Conservation (phyloP, 768 basidiomycete genomes). For the Lyophyllum decastes region DNA sequence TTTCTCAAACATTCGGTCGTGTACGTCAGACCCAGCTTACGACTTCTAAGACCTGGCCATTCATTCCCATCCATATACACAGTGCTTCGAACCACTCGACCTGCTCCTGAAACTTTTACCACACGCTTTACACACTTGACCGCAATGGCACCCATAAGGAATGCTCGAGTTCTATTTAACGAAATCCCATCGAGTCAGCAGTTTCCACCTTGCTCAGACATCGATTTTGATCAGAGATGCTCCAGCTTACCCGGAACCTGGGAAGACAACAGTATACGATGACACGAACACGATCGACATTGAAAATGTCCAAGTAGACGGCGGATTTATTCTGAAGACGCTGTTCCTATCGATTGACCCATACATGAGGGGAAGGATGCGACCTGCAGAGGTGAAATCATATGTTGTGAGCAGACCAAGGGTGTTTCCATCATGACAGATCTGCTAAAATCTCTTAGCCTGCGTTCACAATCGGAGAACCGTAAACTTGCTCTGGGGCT, state of each 20-base stretch:
- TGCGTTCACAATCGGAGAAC: slow-evolving; percentile 33
- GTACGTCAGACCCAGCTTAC: too few species aligned
- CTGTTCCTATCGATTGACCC: slow-evolving; percentile 47
- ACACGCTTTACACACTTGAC: background rate
- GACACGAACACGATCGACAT: slow-evolving; percentile 47
- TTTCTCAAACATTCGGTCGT: too few species aligned
- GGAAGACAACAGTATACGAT: slow-evolving; percentile 48
- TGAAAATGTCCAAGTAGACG: slow-evolving; percentile 44
- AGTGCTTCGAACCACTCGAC: too few species aligned
- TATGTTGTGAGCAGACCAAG: slow-evolving; percentile 24
- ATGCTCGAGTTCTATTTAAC: slow-evolving; percentile 2
- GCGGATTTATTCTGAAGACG: slow-evolving; percentile 51
- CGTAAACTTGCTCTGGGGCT: slow-evolving; percentile 28
- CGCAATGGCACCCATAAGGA: background rate
- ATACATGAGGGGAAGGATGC: slow-evolving; percentile 43
- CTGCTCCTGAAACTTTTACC: too few species aligned
- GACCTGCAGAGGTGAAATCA: slow-evolving; percentile 23
- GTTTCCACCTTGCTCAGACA: background rate
- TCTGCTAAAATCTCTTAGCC: slow-evolving; percentile 13
- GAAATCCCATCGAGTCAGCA: background rate
- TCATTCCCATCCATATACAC: too few species aligned
- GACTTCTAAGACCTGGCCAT: too few species aligned
- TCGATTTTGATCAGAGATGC: background rate
- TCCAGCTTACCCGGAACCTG: slow-evolving; percentile 43
- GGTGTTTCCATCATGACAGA: background rate